Evolutionary conservation across 2,329 filamentous ascomycete species (phyloP), one percentile per base, ranked within the genome.

Genomic region (Botrytis squamosa): DNA sequence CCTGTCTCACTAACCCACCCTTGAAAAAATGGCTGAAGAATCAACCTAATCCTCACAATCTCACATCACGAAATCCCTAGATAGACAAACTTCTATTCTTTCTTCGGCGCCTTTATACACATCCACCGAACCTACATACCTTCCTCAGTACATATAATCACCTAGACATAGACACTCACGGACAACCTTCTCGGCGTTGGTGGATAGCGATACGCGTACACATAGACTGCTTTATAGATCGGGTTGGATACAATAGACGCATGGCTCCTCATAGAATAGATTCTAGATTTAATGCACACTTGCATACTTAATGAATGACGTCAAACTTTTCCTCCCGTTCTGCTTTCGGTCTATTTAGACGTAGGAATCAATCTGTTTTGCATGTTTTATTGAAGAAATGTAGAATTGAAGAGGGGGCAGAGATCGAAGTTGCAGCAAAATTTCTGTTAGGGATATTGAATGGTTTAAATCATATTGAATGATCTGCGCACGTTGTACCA

Each of bases 211-310:
- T 57, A 42, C n/a, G 46, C 16, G 4, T 22, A 33, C 49, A 49
- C 36, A 42, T 44, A 42, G n/a, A 57, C 38, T 42, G 18, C 10
- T 69, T 33, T 57, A 69, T 59, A 69, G 38, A 69, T 33, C 60
- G 38, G 40, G 36, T 70, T 68, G 49, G 62, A 57, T 55, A 55
- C n/a, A 38, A 64, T n/a, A 60, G 57, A 46, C 33, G 18, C 42
- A 62, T 71, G 69, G 33, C 33, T 68, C 9, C 25, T 42, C 46
- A 55, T 68, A 69, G 66, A 69, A 33, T 57, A 69, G 66, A 67
- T 67, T 29, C 44, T 66, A 71, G 60, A 72, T 67, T 65, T 22
- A 20, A 60, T 44, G 52, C 18, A 59, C 57, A 38, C 14, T 33
- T 44, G 38, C 18, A 59, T 60, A 38, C 29, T 20, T 36, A n/a